Evolutionary conservation across 1,284 basidiomycete species (phyloP).

Genomic region (Coniferiporia weirii): DNA sequence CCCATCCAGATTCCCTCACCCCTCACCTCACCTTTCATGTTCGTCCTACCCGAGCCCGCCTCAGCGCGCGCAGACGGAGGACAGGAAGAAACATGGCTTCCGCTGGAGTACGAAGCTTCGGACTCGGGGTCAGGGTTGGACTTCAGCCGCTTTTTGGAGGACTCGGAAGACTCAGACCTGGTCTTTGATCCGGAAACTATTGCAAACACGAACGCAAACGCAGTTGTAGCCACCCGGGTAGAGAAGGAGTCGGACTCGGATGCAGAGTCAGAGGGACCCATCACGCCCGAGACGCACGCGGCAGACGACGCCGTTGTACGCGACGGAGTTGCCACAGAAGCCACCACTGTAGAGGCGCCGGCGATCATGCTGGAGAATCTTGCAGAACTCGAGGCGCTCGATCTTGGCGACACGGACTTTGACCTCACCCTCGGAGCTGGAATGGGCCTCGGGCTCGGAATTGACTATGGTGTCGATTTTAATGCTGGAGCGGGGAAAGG

Average conservation of each 20-base stretch:
- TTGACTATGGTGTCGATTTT: not conserved
- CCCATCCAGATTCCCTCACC: no score
- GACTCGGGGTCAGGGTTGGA: no score
- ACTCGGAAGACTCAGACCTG: no score
- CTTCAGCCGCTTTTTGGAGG: no score
- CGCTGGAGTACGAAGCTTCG: no score
- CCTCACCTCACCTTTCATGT: no score
- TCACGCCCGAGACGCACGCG: constrained; percentile 12
- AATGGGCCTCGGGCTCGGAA: not conserved
- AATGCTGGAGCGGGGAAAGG: not conserved
- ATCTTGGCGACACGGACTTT: not conserved
- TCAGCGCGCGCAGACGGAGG: no score
- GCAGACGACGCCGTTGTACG: not conserved
- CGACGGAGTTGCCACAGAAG: not conserved
- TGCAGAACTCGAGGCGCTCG: not conserved
- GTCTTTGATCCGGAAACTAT: not conserved
- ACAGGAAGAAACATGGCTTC: no score
- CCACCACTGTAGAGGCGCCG: not conserved
- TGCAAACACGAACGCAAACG: not conserved
- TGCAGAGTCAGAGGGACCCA: constrained; percentile 2
- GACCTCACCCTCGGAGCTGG: not conserved
- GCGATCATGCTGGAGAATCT: not conserved
- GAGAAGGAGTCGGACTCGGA: not conserved
- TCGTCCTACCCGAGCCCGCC: no score
- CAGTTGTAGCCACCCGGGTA: not conserved